Base-by-base conservation (phyloP, 768 basidiomycete species). In the Boletus eberwhitei region DNA sequence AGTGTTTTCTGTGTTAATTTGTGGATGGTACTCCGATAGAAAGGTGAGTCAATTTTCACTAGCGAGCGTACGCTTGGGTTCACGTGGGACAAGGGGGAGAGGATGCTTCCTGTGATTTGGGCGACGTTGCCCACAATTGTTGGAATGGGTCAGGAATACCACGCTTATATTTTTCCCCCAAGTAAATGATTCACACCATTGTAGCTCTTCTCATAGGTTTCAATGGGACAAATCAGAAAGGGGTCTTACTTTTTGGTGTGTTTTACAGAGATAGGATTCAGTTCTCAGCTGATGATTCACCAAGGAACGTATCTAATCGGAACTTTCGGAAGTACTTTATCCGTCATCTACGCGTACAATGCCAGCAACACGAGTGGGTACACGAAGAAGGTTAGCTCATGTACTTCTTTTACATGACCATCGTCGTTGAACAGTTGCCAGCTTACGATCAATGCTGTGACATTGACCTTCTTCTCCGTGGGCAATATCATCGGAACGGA, bases 261-360 rank as follows among this genome's bases (percentile, higher is more conserved):
- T 29, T 40, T 36, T 29, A 12, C 22, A 32, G 47, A 34, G 44
- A 35, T 31, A 11, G 39, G 36, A 38, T 13, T 24, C 17, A 13
- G 26, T 26, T 29, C n/a, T 12, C 9, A 35, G 16, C 19, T 45
- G 29, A 45, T 52, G 17, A 53, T 32, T 26, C 43, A 24, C 32
- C n/a, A 53, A 57, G 68, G 62, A 21, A 57, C 57, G 21, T 59
- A 58, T 35, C 32, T 60, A 14, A 53, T 46, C n/a, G 58, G 64
- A n/a, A 63, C 63, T 5, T 71, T 65, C 38, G 66, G 66, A 21
- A 59, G 62, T 16, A 60, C 61, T 1, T 60, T 70, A 7, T 59
- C 64, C 12, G 53, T 63, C 1, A 59, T 65, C 44, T 68, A 69
- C 47, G 63, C 63, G 1, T 70, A 65, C 55, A 65, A 64, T 26